Evolutionary conservation across 202 grass and related monocot species (phyloP), one percentile per base, ranked within the genome.

Genomic region (Schoenoplectus tabernaemontani): DNA sequence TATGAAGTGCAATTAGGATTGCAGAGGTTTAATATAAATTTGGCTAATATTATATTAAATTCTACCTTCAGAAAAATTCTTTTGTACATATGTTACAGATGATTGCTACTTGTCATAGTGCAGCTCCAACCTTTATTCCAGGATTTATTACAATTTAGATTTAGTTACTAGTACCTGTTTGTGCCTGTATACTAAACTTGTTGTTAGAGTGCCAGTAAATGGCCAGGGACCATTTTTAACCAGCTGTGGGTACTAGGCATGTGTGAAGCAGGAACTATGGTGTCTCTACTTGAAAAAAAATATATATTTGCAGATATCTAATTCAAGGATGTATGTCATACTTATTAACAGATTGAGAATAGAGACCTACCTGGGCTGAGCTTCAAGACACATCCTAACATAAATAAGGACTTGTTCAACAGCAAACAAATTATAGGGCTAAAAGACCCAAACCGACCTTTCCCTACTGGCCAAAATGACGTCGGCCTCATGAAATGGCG

Each of bases 381-480:
- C 88, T 94, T 98, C 86, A 98, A 92, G 76, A 94, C 88, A 13
- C 95, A 98, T 83, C 91, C 91, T 34, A 90, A 94, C 66, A 92
- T 94, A 76, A 90, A 87, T 75, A 98, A 89, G 84, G 88, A 98
- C 60, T 77, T 98, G 76, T 92, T 98, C 69, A 94, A 90, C 37
- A 84, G 53, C 66, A 83, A 92, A 67, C 82, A 94, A 80, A 78
- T 90, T 87, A 78, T 94, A 33, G 89, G 84, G 8, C 82, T 86
- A 62, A 98, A 90, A 84, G 95, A 98, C 87, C 86, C 86, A 60
- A 90, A 86, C 56, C 88, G 91, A 50, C 91, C 95, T 84, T 94
- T 98, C 59, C 89, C 91, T 3, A 83, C 87, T 83, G 89, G 95
- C 85, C 89, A 94, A 83, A 97, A 97, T 77, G 95, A 98, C 81